Evolutionary conservation across 768 basidiomycete species (phyloP).

Genomic region (Amanita thiersii): DNA sequence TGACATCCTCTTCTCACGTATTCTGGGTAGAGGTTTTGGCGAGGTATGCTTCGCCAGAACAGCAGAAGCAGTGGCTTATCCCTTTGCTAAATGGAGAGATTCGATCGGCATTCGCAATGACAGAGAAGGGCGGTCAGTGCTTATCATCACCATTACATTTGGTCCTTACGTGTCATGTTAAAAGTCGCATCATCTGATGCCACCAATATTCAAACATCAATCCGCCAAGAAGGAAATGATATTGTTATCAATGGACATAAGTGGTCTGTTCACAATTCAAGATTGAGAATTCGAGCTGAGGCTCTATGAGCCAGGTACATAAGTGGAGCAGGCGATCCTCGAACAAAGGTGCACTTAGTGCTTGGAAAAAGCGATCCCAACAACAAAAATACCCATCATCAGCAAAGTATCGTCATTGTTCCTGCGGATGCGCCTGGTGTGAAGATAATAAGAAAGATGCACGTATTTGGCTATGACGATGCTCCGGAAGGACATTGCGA

Average conservation of each 20-base stretch:
- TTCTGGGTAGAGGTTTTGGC: conserved; percentile 80
- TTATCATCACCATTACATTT: not conserved
- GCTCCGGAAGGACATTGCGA: conserved; percentile 97
- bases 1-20: not conserved
- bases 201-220: conserved; percentile 87
- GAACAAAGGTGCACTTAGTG: conserved; percentile 84
- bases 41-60: conserved; percentile 83
- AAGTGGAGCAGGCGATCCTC: conserved; percentile 91
- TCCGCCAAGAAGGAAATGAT: conserved; percentile 74
- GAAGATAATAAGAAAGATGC: conserved; percentile 86
- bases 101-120: conserved; percentile 95
- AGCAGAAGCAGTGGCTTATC: conserved; percentile 84
- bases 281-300: not conserved
- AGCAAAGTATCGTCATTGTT: conserved; percentile 95
- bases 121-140: conserved; percentile 73
- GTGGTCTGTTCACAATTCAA: conserved; percentile 44
- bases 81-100: conserved; percentile 91
- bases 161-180: conserved; percentile 9
- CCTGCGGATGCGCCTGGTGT: conserved; percentile 83
- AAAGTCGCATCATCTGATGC: conserved; percentile 92
- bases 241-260: conserved; percentile 96
- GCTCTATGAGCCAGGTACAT: conserved; percentile 30
- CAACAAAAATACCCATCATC: conserved; percentile 67
- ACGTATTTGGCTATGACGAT: conserved; percentile 90
- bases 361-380: conserved; percentile 91